These are phyloP conservation scores for Lithospermum erythrorhizon DNA, from an alignment of 257 asterid species.

Conservation along the genomic window DNA sequence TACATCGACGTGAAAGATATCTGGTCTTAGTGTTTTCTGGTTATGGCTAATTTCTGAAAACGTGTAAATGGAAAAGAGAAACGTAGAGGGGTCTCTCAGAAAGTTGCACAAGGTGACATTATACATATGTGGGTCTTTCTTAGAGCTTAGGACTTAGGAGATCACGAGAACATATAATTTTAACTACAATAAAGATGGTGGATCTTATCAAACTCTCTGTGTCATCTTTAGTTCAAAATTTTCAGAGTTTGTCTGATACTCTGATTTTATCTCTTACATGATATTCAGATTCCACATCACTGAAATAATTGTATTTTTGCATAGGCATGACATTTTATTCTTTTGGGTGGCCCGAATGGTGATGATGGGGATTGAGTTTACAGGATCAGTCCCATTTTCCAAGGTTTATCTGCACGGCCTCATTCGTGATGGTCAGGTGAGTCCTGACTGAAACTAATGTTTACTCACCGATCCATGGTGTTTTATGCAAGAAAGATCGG, in stretches of 20 bases:
- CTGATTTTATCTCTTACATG: background rate
- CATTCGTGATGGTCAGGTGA: constrained; percentile 92
- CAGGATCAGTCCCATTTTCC: constrained; percentile 86
- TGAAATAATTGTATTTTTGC: constrained; percentile 19
- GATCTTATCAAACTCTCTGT: background rate
- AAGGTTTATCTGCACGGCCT: constrained; percentile 88
- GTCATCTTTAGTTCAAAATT: background rate
- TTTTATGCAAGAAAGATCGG: background rate
- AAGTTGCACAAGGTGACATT: background rate
- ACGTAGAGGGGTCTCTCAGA: too few species aligned
- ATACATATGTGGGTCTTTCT: too few species aligned
- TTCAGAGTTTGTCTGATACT: background rate
- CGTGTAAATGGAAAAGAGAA: too few species aligned
- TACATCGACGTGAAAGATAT: background rate
- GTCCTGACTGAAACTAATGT: constrained; percentile 18
- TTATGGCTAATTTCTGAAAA: too few species aligned
- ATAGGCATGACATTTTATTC: constrained; percentile 96
- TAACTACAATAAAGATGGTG: background rate
- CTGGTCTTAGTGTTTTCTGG: background rate
- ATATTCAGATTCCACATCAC: constrained; percentile 8
- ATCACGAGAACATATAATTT: background rate
- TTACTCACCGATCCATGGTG: constrained; percentile 11
- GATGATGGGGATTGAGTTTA: constrained; percentile 96
- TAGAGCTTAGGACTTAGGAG: background rate
- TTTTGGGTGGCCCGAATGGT: constrained; percentile 99